These are phyloP conservation scores for Pleurotus eryngii DNA, from an alignment of 768 basidiomycete species.

Conservation along the genomic window DNA sequence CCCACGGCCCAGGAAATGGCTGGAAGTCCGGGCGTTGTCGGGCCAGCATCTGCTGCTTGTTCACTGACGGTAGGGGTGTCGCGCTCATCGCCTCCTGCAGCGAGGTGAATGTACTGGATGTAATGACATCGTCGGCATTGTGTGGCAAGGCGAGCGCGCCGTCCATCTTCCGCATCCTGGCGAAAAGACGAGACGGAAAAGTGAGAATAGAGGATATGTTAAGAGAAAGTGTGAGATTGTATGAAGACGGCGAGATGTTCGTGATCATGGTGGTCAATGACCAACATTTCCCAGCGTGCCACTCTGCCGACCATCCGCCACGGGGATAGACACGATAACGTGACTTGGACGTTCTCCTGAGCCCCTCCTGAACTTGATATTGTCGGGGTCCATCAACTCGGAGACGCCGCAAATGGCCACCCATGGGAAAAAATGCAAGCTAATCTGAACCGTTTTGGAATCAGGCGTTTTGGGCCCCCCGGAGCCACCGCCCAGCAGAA, in stretches of 20 bases:
- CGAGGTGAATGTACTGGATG: constrained; percentile 8
- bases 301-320: neutral
- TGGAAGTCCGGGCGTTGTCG: constrained; percentile 1
- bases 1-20: constrained; percentile 59
- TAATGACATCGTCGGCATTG: constrained; percentile 13
- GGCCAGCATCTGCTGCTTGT: constrained; percentile 8
- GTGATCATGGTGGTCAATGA: neutral
- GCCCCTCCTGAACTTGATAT: too few relatives aligned
- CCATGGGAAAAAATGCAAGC: too few relatives aligned
- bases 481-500: neutral
- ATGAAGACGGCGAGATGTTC: constrained; percentile 4
- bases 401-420: too few relatives aligned
- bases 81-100: constrained; percentile 7
- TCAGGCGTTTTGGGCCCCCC: neutral
- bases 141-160: constrained; percentile 15
- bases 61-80: constrained; percentile 8
- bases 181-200: constrained; percentile 38
- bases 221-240: constrained; percentile 35
- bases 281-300: neutral
- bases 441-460: neutral
- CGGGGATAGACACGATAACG: too few relatives aligned
- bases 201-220: constrained; percentile 44
- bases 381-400: too few relatives aligned
- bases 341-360: too few relatives aligned
- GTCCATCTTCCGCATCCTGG: constrained; percentile 34